A percentile compares a stretch with the other conserved stretches of the same genome.
Conservation (phyloP, 2,329 filamentous ascomycete genomes). For the Venturia asperata region DNA sequence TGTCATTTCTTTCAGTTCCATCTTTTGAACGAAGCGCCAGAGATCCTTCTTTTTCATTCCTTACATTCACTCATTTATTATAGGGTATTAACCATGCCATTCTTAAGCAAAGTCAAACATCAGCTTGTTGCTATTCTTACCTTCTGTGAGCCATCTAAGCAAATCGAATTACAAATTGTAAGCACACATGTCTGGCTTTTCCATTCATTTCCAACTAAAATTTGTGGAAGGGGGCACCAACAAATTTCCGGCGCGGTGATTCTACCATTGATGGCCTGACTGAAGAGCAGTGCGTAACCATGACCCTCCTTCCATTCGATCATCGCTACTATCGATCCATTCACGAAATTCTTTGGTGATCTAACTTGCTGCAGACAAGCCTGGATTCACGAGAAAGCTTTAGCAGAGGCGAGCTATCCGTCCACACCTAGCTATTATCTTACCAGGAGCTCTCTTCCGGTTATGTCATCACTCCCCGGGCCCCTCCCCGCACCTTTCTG, state of each 20-base stretch:
- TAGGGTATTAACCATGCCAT: conserved; percentile 4
- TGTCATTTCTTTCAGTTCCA: not conserved
- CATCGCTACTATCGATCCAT: not conserved
- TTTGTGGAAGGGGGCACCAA: conserved; percentile 18
- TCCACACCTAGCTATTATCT: not conserved
- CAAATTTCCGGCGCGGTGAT: conserved; percentile 21
- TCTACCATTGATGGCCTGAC: conserved; percentile 49
- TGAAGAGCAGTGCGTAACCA: conserved; percentile 49
- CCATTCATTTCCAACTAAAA: not conserved
- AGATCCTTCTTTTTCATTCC: not conserved
- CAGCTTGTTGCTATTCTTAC: conserved; percentile 9
- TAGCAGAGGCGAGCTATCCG: not conserved
- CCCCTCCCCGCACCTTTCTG: not conserved
- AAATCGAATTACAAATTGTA: conserved; percentile 9
- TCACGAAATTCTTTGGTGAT: not conserved
- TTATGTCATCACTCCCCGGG: not conserved
- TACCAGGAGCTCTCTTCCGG: not conserved
- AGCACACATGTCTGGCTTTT: not conserved
- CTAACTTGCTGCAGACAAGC: conserved; percentile 14
- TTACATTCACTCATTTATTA: not conserved
- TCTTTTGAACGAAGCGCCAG: not conserved
- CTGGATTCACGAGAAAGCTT: conserved; percentile 15
- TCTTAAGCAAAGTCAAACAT: not conserved
- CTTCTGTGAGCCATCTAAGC: not conserved
- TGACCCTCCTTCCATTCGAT: not conserved